Evolutionary conservation across 2,329 filamentous ascomycete species (phyloP).

Genomic region (Cylindrodendrum hubeiense): DNA sequence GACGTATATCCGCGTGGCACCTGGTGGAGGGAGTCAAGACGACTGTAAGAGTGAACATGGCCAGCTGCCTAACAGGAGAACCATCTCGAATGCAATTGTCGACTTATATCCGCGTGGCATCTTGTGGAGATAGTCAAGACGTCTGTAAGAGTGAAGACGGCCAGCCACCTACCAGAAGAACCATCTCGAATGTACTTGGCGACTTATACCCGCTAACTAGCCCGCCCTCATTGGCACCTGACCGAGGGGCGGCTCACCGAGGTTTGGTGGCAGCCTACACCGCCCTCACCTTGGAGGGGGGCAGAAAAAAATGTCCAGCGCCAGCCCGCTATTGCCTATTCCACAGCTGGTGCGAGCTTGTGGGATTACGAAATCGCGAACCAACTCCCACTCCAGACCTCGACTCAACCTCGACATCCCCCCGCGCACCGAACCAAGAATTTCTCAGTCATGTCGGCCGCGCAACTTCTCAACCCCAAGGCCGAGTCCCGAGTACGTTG

Average conservation of each 20-base stretch:
- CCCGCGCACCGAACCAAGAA: slow-evolving; percentile 31
- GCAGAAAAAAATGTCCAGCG: slow-evolving; percentile 52
- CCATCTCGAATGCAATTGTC: slow-evolving; percentile 1
- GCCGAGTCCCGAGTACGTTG: slow-evolving; percentile 91
- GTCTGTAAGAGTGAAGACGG: not conserved
- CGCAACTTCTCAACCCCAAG: slow-evolving; percentile 98
- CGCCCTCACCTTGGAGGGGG: slow-evolving; percentile 44
- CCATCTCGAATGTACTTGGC: not conserved
- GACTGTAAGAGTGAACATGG: not conserved
- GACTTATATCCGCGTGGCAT: too few relatives aligned
- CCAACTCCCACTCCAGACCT: slow-evolving; percentile 33
- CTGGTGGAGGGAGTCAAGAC: too few relatives aligned
- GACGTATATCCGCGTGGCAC: too few relatives aligned
- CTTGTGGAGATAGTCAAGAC: too few relatives aligned
- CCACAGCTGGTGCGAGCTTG: slow-evolving; percentile 47
- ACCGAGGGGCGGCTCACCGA: slow-evolving; percentile 17
- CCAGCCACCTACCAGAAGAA: not conserved
- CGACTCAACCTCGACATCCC: slow-evolving; percentile 38
- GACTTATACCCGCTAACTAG: not conserved
- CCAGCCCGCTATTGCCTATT: slow-evolving; percentile 45
- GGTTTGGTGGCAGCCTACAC: slow-evolving; percentile 42
- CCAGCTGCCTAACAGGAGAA: not conserved
- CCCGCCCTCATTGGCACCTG: slow-evolving; percentile 12
- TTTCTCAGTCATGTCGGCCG: slow-evolving; percentile 82
- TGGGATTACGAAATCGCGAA: slow-evolving; percentile 48